Evolutionary conservation across 163 green algal species (phyloP), one percentile per base, ranked within the genome.

Genomic region (Scenedesmus sp.): DNA sequence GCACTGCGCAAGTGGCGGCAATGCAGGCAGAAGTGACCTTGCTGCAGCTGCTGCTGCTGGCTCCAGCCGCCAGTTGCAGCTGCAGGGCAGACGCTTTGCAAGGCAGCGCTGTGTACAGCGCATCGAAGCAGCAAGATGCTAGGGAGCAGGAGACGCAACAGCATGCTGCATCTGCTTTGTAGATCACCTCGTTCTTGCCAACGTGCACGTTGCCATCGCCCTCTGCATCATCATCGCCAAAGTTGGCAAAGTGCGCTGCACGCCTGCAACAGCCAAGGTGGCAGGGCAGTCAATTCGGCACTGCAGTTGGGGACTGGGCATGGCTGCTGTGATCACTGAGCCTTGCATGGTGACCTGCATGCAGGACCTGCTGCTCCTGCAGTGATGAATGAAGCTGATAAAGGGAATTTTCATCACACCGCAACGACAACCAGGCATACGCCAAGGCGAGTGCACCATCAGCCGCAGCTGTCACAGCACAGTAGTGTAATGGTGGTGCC

Each of bases 171-270:
- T 40, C 46, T 56, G 33, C n/a, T 26, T 5, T 13, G 37, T 13
- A 42, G 33, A 86, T 1, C 83, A 92, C 93, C 87, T 94, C 44
- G 33, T 94, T 86, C 43, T 87, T 88, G 3, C 93, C 93, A 40
- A 91, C 89, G 76, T 95, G 93, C 33, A 95, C 83, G 35, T 94
- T 94, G 61, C 83, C 70, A 6, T 85, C 89, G 26, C 44, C 82
- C 24, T 87, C 53, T 78, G 89, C 79, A 33, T 91, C 92, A 15
- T 92, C 93, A 73, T 93, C 88, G 3, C 86, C 35, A 82, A 95
- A 95, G 43, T 91, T 91, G 42, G 93, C 93, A 35, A 95, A 95
- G 86, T 95, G 93, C 35, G 91, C 91, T 20, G 93, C 93, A 3
- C 93, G 85, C 33, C 89, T 93, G 73, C 85, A 73, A 7, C 20